Conservation (phyloP, 768 basidiomycete genomes). For the Boletus edulis region DNA sequence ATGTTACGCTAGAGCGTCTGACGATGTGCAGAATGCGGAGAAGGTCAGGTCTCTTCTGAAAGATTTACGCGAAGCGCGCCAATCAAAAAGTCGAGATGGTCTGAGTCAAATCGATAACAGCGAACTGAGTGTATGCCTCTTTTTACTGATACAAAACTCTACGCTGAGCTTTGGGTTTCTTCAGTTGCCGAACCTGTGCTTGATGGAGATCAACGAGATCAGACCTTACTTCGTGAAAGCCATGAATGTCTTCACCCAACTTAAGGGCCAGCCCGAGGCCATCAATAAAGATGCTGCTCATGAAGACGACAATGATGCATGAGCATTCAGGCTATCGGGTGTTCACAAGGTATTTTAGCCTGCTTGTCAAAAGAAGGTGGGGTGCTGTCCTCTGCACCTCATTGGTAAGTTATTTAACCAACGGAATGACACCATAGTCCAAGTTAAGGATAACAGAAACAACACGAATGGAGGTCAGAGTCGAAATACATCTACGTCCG, state of each 20-base stretch:
- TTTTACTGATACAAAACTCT: background rate
- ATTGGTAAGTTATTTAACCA: constrained; percentile 1
- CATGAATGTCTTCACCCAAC: constrained; percentile 69
- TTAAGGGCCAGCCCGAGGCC: constrained; percentile 32
- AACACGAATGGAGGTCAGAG: background rate
- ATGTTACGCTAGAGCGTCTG: constrained; percentile 63
- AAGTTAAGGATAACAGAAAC: background rate
- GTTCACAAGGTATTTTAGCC: too few relatives aligned
- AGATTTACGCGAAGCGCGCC: constrained; percentile 93
- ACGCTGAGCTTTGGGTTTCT: background rate
- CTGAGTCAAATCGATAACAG: constrained; percentile 76
- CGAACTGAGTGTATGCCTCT: constrained; percentile 69
- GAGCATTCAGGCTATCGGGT: background rate
- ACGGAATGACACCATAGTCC: background rate
- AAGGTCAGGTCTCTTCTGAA: constrained; percentile 83
- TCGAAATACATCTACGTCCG: constrained; percentile 9
- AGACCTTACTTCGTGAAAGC: constrained; percentile 84
- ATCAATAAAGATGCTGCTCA: constrained; percentile 1
- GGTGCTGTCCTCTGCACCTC: background rate
- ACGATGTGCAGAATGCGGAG: constrained; percentile 85
- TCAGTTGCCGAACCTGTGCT: constrained; percentile 80
- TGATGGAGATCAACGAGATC: constrained; percentile 94
- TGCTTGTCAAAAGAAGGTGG: background rate
- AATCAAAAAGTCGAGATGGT: constrained; percentile 90
- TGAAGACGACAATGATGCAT: constrained; percentile 4